These are phyloP conservation scores for Crithidia bombi DNA, from an alignment of 208 protist genomes.

Conservation along the genomic window DNA sequence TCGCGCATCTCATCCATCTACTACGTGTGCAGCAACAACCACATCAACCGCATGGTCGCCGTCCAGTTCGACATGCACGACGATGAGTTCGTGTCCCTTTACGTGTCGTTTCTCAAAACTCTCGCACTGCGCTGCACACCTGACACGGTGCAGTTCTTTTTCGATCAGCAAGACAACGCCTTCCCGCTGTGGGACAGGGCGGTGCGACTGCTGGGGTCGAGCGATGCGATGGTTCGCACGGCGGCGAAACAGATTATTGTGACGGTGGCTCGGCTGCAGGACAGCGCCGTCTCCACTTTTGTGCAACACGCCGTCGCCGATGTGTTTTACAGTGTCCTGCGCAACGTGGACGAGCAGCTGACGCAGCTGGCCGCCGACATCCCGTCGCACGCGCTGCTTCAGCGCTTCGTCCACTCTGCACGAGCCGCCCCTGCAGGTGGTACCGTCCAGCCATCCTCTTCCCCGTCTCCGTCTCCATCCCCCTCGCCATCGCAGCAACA, in stretches of 20 bases:
- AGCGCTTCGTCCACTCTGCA: background rate
- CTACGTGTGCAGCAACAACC: slow-evolving; percentile 87
- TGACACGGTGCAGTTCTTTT: slow-evolving; percentile 87
- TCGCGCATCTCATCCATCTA: slow-evolving; percentile 66
- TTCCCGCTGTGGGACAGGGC: slow-evolving; percentile 84
- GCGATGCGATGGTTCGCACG: slow-evolving; percentile 79
- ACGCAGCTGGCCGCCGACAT: slow-evolving; percentile 36
- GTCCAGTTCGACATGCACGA: slow-evolving; percentile 75
- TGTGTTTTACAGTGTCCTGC: slow-evolving; percentile 45
- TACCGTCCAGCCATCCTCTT: background rate
- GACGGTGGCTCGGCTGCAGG: slow-evolving; percentile 62
- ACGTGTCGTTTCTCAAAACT: slow-evolving; percentile 87
- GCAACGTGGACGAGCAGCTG: slow-evolving; percentile 43
- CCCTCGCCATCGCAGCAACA: background rate
- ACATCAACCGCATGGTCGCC: slow-evolving; percentile 87
- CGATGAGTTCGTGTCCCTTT: slow-evolving; percentile 81
- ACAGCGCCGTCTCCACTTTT: slow-evolving; percentile 54
- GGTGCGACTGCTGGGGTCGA: slow-evolving; percentile 49
- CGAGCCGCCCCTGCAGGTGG: too few relatives aligned
- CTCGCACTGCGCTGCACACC: slow-evolving; percentile 80
- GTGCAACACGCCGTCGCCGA: slow-evolving; percentile 44
- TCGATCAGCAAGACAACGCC: slow-evolving; percentile 47
- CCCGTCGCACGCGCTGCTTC: slow-evolving; percentile 22
- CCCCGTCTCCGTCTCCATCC: background rate
- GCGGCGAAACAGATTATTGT: slow-evolving; percentile 86